Base-by-base conservation (phyloP, 805 yeast genomes). In the Maudiozyma bulderi region DNA sequence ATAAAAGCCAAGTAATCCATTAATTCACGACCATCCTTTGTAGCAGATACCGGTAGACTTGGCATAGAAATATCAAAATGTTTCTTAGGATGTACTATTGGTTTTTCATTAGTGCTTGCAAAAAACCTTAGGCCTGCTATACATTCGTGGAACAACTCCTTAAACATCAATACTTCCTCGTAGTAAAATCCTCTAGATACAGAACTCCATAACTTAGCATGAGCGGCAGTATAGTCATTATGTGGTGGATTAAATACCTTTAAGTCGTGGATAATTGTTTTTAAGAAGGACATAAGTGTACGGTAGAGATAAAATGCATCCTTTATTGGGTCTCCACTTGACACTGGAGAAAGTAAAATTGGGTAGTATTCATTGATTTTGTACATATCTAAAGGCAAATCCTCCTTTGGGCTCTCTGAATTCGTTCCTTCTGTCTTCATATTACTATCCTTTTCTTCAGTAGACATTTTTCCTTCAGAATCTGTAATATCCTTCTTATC, bases 1-100 rank as follows among this genome's bases (percentile, higher is more conserved):
- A 93, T 86, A 1, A 95, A 84, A 0, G 96, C 96, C 62, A 93
- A 80, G 3, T 89, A 83, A 61, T 95, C 99, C 96, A 93, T 89
- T 50, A 90, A 71, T 58, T 93, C 99, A 57, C 90, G 88, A 50
- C 90, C 96, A 60, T 91, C 98, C 57, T 88, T 89, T 0, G 95
- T 81, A 0, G 95, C 86, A 1, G 90, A 80, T 10, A 87, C 85
- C 4, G 96, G 95, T 38, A 86, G 67, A 50, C 84, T 84, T 5
- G 95, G 91, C 8, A 89, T 91, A 13, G 84, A 78, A 1, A 85
- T 76, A 51, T 85, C 86, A 61, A 82, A 82, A 50, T 56, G 64
- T 46, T 56, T 62, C 40, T 62, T 60, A 41, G 59, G 63, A 37
- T 60, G 47, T 8, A 52, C 43, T 35, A 53, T 56, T 5, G 62